Percentiles rank a stretch among this genome's conserved stretches.
phyloP scores from a whole-genome alignment of 2,329 filamentous ascomycete genomes.

The Ceratocystis eucalypticola region DNA sequence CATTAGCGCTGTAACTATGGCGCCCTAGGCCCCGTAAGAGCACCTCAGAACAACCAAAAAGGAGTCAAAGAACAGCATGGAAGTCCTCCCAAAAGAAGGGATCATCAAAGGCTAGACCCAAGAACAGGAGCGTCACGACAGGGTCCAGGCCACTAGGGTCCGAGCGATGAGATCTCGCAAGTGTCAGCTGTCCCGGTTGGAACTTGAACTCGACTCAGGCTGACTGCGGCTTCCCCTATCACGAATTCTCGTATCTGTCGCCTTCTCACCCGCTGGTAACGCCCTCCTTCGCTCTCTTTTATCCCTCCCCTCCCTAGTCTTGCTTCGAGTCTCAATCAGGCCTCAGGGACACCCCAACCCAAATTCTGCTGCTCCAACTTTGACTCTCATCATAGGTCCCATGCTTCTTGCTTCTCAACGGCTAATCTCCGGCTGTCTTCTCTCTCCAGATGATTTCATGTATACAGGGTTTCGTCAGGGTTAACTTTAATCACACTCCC shows the following conservation, averaged over 20 bases:
- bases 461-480: neutral
- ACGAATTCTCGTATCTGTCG: too few species aligned
- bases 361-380: too few species aligned
- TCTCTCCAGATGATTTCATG: neutral
- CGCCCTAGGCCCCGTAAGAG: neutral
- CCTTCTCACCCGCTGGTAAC: too few species aligned
- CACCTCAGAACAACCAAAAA: neutral
- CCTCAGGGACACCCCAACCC: too few species aligned
- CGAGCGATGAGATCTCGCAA: neutral
- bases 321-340: too few species aligned
- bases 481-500: neutral
- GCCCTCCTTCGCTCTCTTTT: too few species aligned
- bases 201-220: too few species aligned
- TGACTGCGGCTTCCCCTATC: neutral
- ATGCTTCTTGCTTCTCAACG: neutral
- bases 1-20: neutral
- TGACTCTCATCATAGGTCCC: too few species aligned
- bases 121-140: neutral
- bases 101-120: neutral
- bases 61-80: conserved; percentile 1
- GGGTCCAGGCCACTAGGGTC: neutral
- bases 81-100: neutral
- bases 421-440: neutral
- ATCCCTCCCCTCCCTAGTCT: too few species aligned
- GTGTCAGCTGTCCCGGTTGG: too few species aligned